Conservation (phyloP, 2,329 filamentous ascomycete genomes). For the Lachnellula occidentalis region DNA sequence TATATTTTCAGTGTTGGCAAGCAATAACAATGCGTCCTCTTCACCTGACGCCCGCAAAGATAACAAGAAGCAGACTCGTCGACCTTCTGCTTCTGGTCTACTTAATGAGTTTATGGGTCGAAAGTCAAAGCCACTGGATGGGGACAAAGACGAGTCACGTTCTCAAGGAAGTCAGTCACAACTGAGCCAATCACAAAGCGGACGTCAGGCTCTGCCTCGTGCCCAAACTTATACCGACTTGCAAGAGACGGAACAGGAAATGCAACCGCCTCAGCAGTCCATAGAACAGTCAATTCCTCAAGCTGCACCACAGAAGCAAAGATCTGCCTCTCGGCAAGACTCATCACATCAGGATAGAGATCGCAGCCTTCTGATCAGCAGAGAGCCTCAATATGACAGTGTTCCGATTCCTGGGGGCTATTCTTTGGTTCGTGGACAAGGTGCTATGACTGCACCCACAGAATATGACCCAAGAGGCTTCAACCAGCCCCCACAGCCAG, state of each 20-base stretch:
- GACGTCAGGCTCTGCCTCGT: conserved; percentile 10
- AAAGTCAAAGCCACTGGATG: conserved; percentile 15
- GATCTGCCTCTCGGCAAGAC: conserved; percentile 1
- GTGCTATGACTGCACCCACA: conserved; percentile 20
- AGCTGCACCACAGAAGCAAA: neutral
- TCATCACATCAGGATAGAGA: conserved; percentile 10
- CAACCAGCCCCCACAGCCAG: conserved; percentile 11
- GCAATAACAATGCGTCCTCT: neutral
- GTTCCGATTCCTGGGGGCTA: conserved; percentile 31
- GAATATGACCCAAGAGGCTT: conserved; percentile 25
- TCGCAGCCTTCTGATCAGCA: conserved; percentile 15
- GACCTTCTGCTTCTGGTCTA: conserved; percentile 23
- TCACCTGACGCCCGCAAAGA: conserved; percentile 3
- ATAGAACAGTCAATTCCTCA: conserved; percentile 1
- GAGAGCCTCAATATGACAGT: conserved; percentile 27
- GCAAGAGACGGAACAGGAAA: conserved; percentile 8
- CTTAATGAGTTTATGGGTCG: conserved; percentile 24
- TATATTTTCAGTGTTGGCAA: conserved; percentile 10
- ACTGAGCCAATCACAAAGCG: conserved; percentile 6
- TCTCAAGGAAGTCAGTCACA: conserved; percentile 8
- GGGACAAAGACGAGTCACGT: conserved; percentile 18
- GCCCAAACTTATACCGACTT: conserved; percentile 26
- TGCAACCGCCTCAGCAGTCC: conserved; percentile 5
- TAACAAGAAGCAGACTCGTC: conserved; percentile 16
- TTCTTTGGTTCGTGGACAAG: conserved; percentile 26